phyloP scores from a whole-genome alignment of 768 basidiomycete genomes.

The Dacryopinax primogenitus region DNA sequence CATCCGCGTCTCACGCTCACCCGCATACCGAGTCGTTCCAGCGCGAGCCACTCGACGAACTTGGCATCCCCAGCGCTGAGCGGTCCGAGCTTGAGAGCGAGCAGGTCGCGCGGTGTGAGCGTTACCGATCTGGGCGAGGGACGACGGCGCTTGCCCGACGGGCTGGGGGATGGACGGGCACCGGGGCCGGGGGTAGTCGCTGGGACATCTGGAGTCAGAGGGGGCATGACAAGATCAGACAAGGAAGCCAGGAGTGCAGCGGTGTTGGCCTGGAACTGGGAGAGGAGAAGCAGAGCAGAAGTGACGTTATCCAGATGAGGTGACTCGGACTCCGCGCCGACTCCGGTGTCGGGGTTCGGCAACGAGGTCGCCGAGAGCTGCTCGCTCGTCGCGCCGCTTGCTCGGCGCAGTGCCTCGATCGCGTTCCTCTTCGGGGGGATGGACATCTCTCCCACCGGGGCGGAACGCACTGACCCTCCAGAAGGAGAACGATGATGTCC shows the following conservation, averaged over 20 bases:
- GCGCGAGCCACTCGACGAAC: slow-evolving; percentile 65
- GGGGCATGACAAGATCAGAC: not conserved
- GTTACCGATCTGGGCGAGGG: slow-evolving; percentile 24
- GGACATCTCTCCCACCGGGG: not conserved
- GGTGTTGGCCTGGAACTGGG: not conserved
- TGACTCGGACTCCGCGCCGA: not conserved
- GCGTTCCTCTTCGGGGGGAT: not conserved
- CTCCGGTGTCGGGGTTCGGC: not conserved
- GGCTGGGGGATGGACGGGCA: not conserved
- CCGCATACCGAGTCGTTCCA: slow-evolving; percentile 33
- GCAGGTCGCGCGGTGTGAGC: slow-evolving; percentile 49
- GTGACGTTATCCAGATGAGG: not conserved
- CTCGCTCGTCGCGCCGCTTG: not conserved
- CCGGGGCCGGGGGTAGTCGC: not conserved
- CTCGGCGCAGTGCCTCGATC: not conserved
- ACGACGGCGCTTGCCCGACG: slow-evolving; percentile 17
- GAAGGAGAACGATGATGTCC: not conserved
- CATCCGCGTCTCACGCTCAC: slow-evolving; percentile 36
- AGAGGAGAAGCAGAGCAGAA: slow-evolving; percentile 1
- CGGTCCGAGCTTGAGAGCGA: slow-evolving; percentile 59
- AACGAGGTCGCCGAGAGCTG: not conserved
- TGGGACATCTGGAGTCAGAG: not conserved
- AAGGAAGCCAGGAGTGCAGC: not conserved
- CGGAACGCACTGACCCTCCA: not conserved
- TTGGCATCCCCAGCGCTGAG: slow-evolving; percentile 56